Evolutionary conservation across 116 monocot genomes (phyloP).

Genomic region (Papilionanthe hybrid): DNA sequence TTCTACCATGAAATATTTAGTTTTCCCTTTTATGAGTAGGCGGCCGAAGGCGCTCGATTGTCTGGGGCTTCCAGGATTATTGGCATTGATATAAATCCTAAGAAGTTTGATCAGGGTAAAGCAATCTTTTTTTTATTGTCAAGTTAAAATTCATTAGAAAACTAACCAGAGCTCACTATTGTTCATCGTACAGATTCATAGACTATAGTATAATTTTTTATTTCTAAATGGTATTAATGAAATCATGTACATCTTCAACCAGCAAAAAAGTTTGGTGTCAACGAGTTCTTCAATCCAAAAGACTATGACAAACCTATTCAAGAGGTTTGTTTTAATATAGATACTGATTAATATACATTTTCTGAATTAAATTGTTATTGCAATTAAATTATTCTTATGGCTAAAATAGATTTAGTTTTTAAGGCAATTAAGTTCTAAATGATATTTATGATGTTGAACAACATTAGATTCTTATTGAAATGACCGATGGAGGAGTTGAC

Average conservation of each 20-base stretch:
- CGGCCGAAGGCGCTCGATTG: slow-evolving; percentile 25
- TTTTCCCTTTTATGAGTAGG: slow-evolving; percentile 12
- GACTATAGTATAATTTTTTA: neutral
- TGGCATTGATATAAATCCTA: slow-evolving; percentile 24
- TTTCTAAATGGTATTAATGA: neutral
- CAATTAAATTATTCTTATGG: neutral
- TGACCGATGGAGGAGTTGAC: slow-evolving; percentile 21
- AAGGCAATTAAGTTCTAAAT: neutral
- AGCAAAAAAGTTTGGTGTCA: slow-evolving; percentile 36
- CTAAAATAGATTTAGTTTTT: neutral
- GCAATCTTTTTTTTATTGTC: neutral
- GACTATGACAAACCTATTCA: slow-evolving; percentile 28
- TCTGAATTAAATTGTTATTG: neutral
- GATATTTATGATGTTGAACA: neutral
- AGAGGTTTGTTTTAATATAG: slow-evolving; percentile 8
- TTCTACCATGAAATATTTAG: neutral
- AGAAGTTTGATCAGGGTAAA: slow-evolving; percentile 23
- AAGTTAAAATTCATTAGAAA: neutral
- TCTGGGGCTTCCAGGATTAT: slow-evolving; percentile 36
- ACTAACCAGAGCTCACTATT: no score
- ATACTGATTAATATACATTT: no score
- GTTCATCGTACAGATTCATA: no score
- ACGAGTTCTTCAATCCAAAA: slow-evolving; percentile 31
- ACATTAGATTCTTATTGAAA: slow-evolving; percentile 16
- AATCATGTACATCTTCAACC: neutral